Conservation (phyloP, 2,329 filamentous ascomycete species). For the Westerdykella ornata region DNA sequence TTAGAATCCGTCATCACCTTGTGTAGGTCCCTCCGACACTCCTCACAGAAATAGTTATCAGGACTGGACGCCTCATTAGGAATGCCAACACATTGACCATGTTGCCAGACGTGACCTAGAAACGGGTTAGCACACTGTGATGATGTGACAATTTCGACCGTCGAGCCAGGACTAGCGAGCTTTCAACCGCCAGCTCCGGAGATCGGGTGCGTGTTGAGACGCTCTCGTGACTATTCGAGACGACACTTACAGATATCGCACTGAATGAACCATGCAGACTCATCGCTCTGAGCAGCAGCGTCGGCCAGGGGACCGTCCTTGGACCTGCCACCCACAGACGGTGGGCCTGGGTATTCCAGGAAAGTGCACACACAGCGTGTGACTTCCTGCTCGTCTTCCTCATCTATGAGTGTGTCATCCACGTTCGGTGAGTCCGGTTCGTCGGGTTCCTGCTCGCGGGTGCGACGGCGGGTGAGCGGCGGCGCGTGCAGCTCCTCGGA, state of each 20-base stretch:
- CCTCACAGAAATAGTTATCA: slow-evolving; percentile 96
- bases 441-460: slow-evolving; percentile 67
- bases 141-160: background rate
- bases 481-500: slow-evolving; percentile 61
- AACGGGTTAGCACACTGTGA: slow-evolving; percentile 41
- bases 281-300: slow-evolving; percentile 53
- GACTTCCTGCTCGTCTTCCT: slow-evolving; percentile 64
- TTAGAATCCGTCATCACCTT: slow-evolving; percentile 72
- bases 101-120: slow-evolving; percentile 71
- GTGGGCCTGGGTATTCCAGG: slow-evolving; percentile 86
- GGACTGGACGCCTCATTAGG: slow-evolving; percentile 89
- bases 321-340: slow-evolving; percentile 51
- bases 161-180: background rate
- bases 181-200: slow-evolving; percentile 70
- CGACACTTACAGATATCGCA: slow-evolving; percentile 79
- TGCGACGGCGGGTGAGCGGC: slow-evolving; percentile 67
- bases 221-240: background rate
- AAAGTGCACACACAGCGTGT: slow-evolving; percentile 93
- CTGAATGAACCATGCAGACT: slow-evolving; percentile 92
- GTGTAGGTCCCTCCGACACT: slow-evolving; percentile 87
- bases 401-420: slow-evolving; percentile 56
- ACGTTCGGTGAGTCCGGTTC: slow-evolving; percentile 38
- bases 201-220: slow-evolving; percentile 57
- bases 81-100: slow-evolving; percentile 94
- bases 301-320: slow-evolving; percentile 45